Percentiles rank a stretch among this genome's conserved stretches.
Conservation (phyloP, 495 filamentous ascomycete species). For the Mycothermus thermophilus region DNA sequence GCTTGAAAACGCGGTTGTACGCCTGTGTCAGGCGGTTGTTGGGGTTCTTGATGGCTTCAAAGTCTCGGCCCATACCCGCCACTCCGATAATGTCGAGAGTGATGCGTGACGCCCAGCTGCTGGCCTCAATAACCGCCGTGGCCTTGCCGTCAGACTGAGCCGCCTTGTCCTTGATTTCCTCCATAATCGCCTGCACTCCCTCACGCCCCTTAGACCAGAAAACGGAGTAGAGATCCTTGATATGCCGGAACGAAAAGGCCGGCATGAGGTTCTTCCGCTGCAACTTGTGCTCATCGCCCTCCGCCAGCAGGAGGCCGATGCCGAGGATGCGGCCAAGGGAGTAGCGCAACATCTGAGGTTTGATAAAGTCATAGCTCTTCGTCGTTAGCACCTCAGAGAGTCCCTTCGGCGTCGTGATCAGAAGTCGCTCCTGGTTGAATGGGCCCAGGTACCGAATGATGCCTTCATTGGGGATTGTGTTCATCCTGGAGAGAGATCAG, state of each 20-base stretch:
- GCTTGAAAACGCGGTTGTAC: constrained; percentile 48
- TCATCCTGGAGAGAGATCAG: constrained; percentile 32
- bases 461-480: constrained; percentile 69
- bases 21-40: constrained; percentile 50
- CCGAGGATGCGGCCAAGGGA: constrained; percentile 55
- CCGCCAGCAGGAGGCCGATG: constrained; percentile 63
- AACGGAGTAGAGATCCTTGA: constrained; percentile 72
- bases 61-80: constrained; percentile 70
- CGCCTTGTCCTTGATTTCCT: constrained; percentile 14
- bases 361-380: constrained; percentile 68
- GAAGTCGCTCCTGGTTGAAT: constrained; percentile 57
- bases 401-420: constrained; percentile 51
- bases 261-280: constrained; percentile 73
- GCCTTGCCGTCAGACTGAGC: constrained; percentile 28
- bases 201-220: constrained; percentile 62
- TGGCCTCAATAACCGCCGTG: constrained; percentile 47
- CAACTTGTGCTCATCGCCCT: constrained; percentile 73
- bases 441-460: constrained; percentile 62
- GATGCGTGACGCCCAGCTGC: constrained; percentile 52
- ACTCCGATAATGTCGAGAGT: constrained; percentile 82
- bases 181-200: constrained; percentile 33
- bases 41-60: constrained; percentile 52
- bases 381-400: constrained; percentile 52
- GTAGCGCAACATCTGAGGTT: constrained; percentile 44
- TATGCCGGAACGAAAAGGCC: constrained; percentile 71